phyloP scores from a whole-genome alignment of 352 stramenopile species.

The Pythium biforme region DNA sequence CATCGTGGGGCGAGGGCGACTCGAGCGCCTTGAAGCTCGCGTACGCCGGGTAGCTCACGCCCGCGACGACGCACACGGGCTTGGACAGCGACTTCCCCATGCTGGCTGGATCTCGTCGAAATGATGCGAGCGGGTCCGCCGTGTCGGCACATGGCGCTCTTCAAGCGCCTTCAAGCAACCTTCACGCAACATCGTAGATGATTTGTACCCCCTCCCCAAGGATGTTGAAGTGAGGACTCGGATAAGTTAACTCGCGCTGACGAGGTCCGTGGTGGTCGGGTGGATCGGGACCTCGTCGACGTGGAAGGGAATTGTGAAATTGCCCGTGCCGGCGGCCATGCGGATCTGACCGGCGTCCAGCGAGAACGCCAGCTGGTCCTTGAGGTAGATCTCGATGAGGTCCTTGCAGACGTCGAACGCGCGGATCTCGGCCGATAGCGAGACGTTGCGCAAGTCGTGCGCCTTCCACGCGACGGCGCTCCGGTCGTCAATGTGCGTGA shows the following conservation, averaged over 20 bases:
- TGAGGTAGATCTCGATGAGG: conserved; percentile 63
- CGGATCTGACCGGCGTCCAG: conserved; percentile 57
- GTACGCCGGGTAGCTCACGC: conserved; percentile 65
- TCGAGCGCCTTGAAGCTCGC: conserved; percentile 80
- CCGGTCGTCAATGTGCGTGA: conserved; percentile 51
- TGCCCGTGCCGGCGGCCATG: conserved; percentile 55
- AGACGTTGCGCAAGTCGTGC: conserved; percentile 68
- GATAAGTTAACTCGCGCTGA: neutral
- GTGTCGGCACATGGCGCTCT: neutral
- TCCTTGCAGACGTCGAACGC: conserved; percentile 64
- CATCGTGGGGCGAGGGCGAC: conserved; percentile 41
- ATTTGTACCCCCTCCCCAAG: neutral
- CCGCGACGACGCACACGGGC: conserved; percentile 47
- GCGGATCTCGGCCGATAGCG: conserved; percentile 47
- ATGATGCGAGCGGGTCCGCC: neutral
- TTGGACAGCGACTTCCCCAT: conserved; percentile 62
- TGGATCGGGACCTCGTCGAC: conserved; percentile 68
- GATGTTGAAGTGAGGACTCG: conserved; percentile 4
- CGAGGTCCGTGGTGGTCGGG: neutral
- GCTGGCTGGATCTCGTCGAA: neutral
- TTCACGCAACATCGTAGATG: conserved; percentile 9
- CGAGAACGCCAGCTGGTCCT: conserved; percentile 64
- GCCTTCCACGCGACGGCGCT: conserved; percentile 53
- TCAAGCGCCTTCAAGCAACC: conserved; percentile 5
- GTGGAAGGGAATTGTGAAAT: conserved; percentile 75